These are phyloP conservation scores for Solanum stenotomum DNA, from an alignment of 257 asterid species.

Conservation along the genomic window DNA sequence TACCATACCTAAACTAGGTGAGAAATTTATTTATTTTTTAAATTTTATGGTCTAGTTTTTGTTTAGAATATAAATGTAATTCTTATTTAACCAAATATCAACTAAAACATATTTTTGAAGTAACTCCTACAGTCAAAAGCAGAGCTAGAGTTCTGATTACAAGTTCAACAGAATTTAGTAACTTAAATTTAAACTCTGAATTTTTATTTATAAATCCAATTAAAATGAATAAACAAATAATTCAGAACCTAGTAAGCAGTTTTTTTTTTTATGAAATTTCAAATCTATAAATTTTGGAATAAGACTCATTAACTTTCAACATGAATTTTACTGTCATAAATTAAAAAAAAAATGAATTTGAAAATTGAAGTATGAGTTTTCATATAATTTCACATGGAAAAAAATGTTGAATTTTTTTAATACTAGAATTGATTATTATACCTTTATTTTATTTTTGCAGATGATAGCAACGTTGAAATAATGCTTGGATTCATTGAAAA, in stretches of 20 bases:
- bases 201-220: neutral
- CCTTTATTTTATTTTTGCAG: constrained; percentile 1
- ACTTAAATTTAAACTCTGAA: neutral
- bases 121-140: neutral
- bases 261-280: neutral
- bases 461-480: neutral
- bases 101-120: neutral
- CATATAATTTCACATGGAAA: neutral
- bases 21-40: neutral
- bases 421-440: neutral
- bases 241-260: neutral
- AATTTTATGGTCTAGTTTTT: neutral
- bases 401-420: neutral
- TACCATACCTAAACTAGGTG: constrained; percentile 22
- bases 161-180: neutral
- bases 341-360: neutral
- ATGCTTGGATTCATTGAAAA: constrained; percentile 10
- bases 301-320: neutral
- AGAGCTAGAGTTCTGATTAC: neutral
- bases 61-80: neutral
- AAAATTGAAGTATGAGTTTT: neutral
- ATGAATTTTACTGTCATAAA: neutral
- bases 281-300: neutral
- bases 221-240: too few species aligned
- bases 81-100: neutral